These are phyloP conservation scores for Coniochaeta hoffmannii DNA, from an alignment of 2,329 filamentous ascomycete genomes.

Conservation along the genomic window DNA sequence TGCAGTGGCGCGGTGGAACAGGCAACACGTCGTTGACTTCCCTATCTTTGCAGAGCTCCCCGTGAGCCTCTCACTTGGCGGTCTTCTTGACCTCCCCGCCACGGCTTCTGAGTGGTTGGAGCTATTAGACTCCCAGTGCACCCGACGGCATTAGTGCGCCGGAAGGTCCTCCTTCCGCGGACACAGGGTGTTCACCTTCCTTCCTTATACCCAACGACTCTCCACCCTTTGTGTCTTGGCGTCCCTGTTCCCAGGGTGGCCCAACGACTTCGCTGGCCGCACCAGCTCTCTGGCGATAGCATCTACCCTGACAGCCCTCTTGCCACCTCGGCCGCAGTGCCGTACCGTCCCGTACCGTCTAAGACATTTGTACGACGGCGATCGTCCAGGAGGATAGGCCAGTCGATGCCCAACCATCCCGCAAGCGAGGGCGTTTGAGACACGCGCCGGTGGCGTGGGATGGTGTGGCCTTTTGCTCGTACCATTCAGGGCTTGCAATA, in stretches of 20 bases:
- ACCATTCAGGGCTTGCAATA: not conserved
- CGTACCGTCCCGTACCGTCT: not conserved
- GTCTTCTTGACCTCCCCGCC: not conserved
- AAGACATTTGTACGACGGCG: not conserved
- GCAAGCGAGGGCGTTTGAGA: not conserved
- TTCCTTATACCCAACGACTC: not conserved
- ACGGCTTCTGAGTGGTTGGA: not conserved
- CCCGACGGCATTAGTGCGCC: not conserved
- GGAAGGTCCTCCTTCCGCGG: not conserved
- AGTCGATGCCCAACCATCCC: not conserved
- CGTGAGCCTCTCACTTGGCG: not conserved
- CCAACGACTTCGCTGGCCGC: not conserved
- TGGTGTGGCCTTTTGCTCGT: not conserved
- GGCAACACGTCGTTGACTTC: not conserved
- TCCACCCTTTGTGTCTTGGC: not conserved
- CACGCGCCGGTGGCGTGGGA: conserved; percentile 1
- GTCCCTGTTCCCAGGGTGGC: not conserved
- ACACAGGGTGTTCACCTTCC: not conserved
- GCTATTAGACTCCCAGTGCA: not conserved
- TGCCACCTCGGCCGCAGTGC: not conserved
- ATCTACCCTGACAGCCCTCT: not conserved
- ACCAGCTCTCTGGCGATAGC: not conserved
- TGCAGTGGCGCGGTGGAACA: not conserved
- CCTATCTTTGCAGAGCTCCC: not conserved
- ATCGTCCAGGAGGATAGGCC: not conserved